Evolutionary conservation across 1,139 yeast genomes (phyloP).

Genomic region (Magnusiomyces suaveolens): DNA sequence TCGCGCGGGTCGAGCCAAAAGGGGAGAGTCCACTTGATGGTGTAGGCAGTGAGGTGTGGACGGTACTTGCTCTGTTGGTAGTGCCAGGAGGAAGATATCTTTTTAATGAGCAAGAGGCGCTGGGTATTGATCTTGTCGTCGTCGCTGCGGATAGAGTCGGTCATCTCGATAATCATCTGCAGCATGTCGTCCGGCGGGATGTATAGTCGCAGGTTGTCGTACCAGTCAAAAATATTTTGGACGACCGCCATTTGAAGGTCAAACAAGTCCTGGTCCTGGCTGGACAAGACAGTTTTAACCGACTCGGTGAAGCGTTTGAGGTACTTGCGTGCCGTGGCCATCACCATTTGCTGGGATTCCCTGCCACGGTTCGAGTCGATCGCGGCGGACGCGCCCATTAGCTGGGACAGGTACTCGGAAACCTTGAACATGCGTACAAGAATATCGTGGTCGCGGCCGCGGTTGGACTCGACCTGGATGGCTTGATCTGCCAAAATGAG

Average conservation of each 20-base stretch:
- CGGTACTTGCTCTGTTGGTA: conserved; percentile 36
- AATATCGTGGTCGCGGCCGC: conserved; percentile 20
- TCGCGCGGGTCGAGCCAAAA: conserved; percentile 24
- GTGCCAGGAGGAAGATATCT: conserved; percentile 45
- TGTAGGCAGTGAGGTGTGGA: conserved; percentile 40
- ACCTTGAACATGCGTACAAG: conserved; percentile 22
- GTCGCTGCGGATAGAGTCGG: conserved; percentile 23
- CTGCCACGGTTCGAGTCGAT: conserved; percentile 24
- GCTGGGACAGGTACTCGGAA: conserved; percentile 22
- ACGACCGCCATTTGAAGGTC: conserved; percentile 21
- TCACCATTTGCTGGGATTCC: conserved; percentile 20
- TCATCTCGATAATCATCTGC: conserved; percentile 24
- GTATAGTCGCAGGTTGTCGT: conserved; percentile 19
- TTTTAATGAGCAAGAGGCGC: conserved; percentile 50
- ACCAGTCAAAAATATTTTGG: conserved; percentile 20
- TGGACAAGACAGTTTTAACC: conserved; percentile 19
- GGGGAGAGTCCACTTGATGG: conserved; percentile 49
- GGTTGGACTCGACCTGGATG: conserved; percentile 17
- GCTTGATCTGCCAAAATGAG: conserved; percentile 19
- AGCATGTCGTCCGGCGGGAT: conserved; percentile 25
- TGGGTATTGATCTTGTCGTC: conserved; percentile 43
- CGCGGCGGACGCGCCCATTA: conserved; percentile 25
- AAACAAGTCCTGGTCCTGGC: conserved; percentile 19
- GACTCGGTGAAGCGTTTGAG: conserved; percentile 21
- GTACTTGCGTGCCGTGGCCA: conserved; percentile 17